These are phyloP conservation scores for Thermomyces lanuginosus DNA, from an alignment of 2,329 filamentous ascomycete species.

Conservation along the genomic window DNA sequence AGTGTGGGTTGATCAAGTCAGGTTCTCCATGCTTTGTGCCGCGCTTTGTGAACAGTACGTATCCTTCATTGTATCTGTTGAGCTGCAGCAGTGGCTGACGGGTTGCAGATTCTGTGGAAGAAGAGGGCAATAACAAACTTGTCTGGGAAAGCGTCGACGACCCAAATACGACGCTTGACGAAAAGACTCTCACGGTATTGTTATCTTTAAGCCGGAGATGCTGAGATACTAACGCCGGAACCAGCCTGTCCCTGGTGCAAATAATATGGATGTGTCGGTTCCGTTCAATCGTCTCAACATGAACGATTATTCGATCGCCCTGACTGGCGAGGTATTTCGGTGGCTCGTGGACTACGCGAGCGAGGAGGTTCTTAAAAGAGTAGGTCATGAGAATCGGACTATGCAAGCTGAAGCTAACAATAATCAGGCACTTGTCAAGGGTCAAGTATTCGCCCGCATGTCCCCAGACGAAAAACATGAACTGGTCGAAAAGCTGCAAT, in stretches of 20 bases:
- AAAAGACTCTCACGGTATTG: constrained; percentile 52
- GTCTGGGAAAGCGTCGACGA: constrained; percentile 95
- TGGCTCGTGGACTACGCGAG: constrained; percentile 90
- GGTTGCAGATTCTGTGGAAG: too few species aligned
- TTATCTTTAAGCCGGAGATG: not conserved
- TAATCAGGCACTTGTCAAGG: constrained; percentile 65
- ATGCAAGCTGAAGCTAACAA: constrained; percentile 1
- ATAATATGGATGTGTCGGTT: constrained; percentile 61
- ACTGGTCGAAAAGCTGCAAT: constrained; percentile 89
- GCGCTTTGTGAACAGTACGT: constrained; percentile 56
- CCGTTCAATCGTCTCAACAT: constrained; percentile 72
- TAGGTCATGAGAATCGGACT: constrained; percentile 21
- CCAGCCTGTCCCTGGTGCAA: constrained; percentile 55
- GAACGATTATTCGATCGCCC: constrained; percentile 71
- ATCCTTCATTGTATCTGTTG: too few species aligned
- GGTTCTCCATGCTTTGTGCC: constrained; percentile 85
- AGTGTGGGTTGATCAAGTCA: constrained; percentile 67
- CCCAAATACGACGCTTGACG: constrained; percentile 57
- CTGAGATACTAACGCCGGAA: constrained; percentile 4
- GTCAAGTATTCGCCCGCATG: constrained; percentile 95
- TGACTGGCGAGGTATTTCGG: constrained; percentile 86
- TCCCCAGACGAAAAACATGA: constrained; percentile 98
- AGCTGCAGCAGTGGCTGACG: too few species aligned
- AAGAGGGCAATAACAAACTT: too few species aligned
- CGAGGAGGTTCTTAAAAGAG: constrained; percentile 56